Base-by-base conservation (phyloP, 495 filamentous ascomycete genomes). In the Penicillium cosmopolitanum region DNA sequence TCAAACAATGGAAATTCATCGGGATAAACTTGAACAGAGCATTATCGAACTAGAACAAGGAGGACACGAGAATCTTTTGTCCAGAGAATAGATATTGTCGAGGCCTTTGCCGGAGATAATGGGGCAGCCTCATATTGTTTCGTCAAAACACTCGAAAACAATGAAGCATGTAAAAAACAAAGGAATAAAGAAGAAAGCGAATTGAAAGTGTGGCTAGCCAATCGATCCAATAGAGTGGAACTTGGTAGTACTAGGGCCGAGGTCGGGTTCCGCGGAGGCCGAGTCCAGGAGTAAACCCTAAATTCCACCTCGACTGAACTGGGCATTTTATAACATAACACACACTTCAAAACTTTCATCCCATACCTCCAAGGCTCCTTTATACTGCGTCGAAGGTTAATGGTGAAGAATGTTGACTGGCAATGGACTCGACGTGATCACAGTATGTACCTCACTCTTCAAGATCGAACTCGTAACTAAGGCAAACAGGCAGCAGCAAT, bases 401-500 rank as follows among this genome's bases (percentile, higher is more conserved):
- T 16, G 5, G 16, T 44, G 8, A 19, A 13, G n/a, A 11, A 53
- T 47, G 47, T 44, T 12, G 13, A 48, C 16, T 15, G 15, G 21
- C 10, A 40, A 43, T 54, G 51, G 51, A 36, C 34, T 54, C 13
- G 51, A 43, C 18, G 51, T 54, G 33, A 11, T 54, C 2, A 34
- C 51, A 54, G 51, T 54, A 54, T 13, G 51, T 54, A 19, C 21
- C 7, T 11, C 31, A 38, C 19, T 11, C 46, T 48, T 19, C 42
- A 18, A 16, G 16, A 33, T 3, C 21, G 38, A n/a, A 51, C 35
- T 13, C 25, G 2, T 21, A 9, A 6, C 31, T 52, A 34, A 48
- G 25, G 19, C 19, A 34, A 36, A 47, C 25, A 61, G 58, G 58
- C 58, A 23, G 36, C 51, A n/a, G 53, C 51, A 34, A 44, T 56